Evolutionary conservation across 2,329 filamentous ascomycete species (phyloP).

Genomic region (Epicoccum nigrum): DNA sequence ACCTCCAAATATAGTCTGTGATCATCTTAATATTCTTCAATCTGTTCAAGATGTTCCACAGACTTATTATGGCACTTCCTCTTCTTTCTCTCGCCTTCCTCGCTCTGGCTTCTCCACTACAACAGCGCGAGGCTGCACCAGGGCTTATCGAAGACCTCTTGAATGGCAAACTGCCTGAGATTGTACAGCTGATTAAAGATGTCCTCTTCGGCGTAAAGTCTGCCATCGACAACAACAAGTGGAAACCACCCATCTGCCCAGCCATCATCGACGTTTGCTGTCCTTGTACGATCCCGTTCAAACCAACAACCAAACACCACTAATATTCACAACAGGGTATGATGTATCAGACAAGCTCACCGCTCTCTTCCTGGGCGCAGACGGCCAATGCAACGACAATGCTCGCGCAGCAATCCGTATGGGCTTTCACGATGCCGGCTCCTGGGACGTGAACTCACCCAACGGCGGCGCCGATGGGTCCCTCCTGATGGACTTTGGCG

Average conservation of each 20-base stretch:
- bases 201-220: slow-evolving; percentile 35
- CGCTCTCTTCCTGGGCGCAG: slow-evolving; percentile 27
- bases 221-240: slow-evolving; percentile 30
- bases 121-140: slow-evolving; percentile 27
- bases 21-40: background rate
- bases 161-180: slow-evolving; percentile 20
- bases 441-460: slow-evolving; percentile 45
- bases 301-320: background rate
- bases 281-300: slow-evolving; percentile 28
- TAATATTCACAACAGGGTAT: slow-evolving; percentile 23
- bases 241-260: slow-evolving; percentile 29
- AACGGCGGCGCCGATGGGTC: slow-evolving; percentile 52
- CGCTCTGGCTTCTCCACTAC: slow-evolving; percentile 28
- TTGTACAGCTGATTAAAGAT: slow-evolving; percentile 37
- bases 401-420: slow-evolving; percentile 44
- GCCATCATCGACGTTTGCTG: slow-evolving; percentile 38
- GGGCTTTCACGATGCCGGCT: slow-evolving; percentile 45
- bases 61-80: slow-evolving; percentile 21
- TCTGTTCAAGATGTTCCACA: slow-evolving; percentile 24
- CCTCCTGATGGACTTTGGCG: slow-evolving; percentile 47
- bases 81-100: slow-evolving; percentile 24
- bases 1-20: too few species aligned
- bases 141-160: slow-evolving; percentile 35
- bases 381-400: slow-evolving; percentile 43
- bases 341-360: slow-evolving; percentile 42